These are phyloP conservation scores for Colletotrichum filicis DNA, from an alignment of 2,329 filamentous ascomycete species.

Conservation along the genomic window DNA sequence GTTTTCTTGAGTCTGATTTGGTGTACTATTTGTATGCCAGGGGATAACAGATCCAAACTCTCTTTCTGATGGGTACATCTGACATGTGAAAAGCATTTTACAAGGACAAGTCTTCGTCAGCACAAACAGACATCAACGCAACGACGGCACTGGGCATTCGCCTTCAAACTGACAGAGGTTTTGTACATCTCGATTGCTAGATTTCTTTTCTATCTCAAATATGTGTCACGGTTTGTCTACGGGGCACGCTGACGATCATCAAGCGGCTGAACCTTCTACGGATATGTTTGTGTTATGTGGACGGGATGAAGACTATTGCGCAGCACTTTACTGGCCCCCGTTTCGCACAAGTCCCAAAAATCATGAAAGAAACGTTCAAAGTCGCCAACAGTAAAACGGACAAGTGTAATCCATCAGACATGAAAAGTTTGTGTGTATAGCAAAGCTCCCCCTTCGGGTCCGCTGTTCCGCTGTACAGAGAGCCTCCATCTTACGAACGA, in stretches of 20 bases:
- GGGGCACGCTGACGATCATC: constrained; percentile 21
- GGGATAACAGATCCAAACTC: neutral
- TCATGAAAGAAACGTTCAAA: neutral
- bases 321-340: constrained; percentile 1
- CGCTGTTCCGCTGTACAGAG: constrained; percentile 21
- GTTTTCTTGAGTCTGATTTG: too few relatives aligned
- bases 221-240: constrained; percentile 23
- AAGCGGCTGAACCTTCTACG: constrained; percentile 19
- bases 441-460: constrained; percentile 22
- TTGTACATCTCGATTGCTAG: constrained; percentile 29
- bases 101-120: too few relatives aligned
- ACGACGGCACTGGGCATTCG: neutral
- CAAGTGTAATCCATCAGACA: constrained; percentile 23
- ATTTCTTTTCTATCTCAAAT: constrained; percentile 23
- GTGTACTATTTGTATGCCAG: too few relatives aligned
- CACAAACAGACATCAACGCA: too few relatives aligned
- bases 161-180: constrained; percentile 1
- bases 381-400: constrained; percentile 9
- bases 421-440: constrained; percentile 30
- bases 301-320: constrained; percentile 13
- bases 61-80: neutral
- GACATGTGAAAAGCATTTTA: neutral
- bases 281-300: constrained; percentile 21
- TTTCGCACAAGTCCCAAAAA: neutral
- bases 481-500: constrained; percentile 25